Percentiles rank a stretch among this genome's conserved stretches.
phyloP scores from a whole-genome alignment of 2,329 filamentous ascomycete genomes.

The Fusarium pininemorale region DNA sequence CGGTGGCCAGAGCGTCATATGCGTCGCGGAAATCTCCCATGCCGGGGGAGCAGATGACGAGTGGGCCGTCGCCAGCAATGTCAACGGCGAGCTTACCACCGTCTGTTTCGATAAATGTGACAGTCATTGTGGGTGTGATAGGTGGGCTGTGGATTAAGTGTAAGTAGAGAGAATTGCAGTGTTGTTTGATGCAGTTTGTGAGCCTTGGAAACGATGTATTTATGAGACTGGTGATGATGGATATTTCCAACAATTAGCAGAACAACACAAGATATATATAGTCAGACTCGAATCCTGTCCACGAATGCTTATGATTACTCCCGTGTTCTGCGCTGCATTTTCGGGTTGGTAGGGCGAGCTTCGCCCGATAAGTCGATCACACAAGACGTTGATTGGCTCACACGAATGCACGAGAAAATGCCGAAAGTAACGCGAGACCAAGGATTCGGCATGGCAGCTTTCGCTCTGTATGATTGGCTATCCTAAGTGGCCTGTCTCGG shows the following conservation, averaged over 20 bases:
- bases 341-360: not conserved
- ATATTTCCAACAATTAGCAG: fast-evolving
- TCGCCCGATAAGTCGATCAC: not conserved
- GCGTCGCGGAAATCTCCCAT: constrained; percentile 31
- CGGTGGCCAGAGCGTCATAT: constrained; percentile 3
- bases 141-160: not conserved
- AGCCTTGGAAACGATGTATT: not conserved
- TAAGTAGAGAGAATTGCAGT: not conserved
- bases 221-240: not conserved
- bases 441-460: not conserved
- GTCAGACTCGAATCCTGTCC: fast-evolving
- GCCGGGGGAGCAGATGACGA: constrained; percentile 22
- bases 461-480: not conserved
- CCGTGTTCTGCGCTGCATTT: not conserved
- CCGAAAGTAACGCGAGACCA: constrained; percentile 9
- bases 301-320: not conserved
- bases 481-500: fast-evolving
- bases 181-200: fast-evolving
- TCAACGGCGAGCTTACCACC: constrained; percentile 26
- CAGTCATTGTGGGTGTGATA: not conserved
- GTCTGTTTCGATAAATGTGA: constrained; percentile 24
- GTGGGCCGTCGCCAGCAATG: constrained; percentile 15
- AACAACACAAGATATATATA: not conserved
- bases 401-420: constrained; percentile 13
- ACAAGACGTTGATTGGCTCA: not conserved